phyloP scores from a whole-genome alignment of 2,329 filamentous ascomycete species.

The Xylariomycetidae sp. region DNA sequence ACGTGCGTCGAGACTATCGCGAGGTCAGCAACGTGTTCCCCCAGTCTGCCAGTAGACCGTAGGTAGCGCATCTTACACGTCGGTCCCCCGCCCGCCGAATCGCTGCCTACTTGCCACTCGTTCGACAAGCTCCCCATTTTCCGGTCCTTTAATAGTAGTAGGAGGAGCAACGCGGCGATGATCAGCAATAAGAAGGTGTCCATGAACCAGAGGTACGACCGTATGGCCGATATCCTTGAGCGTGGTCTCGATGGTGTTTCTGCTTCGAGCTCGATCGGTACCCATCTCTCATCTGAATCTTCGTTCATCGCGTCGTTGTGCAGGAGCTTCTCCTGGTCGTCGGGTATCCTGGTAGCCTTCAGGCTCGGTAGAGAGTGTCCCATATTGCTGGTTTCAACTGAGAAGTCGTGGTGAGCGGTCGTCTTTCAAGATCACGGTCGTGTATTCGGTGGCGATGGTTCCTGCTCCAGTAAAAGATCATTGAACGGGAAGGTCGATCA shows the following conservation, averaged over 20 bases:
- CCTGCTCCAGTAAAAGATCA: too few species aligned
- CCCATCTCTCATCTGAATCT: slow-evolving; percentile 27
- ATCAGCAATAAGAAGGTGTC: slow-evolving; percentile 26
- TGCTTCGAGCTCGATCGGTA: slow-evolving; percentile 7
- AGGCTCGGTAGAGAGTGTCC: slow-evolving; percentile 12
- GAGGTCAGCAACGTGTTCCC: background rate
- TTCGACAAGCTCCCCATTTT: slow-evolving; percentile 13
- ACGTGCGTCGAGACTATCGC: slow-evolving; percentile 25
- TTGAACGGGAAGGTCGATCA: too few species aligned
- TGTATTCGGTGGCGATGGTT: too few species aligned
- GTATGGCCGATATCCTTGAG: slow-evolving; percentile 10
- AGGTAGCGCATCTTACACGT: slow-evolving; percentile 21
- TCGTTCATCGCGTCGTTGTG: slow-evolving; percentile 30
- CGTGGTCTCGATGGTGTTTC: slow-evolving; percentile 8
- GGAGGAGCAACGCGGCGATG: slow-evolving; percentile 20
- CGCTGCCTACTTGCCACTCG: slow-evolving; percentile 28
- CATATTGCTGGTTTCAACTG: slow-evolving; percentile 4
- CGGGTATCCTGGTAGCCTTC: slow-evolving; percentile 17
- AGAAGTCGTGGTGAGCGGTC: background rate
- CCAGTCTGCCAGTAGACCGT: background rate
- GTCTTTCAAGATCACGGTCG: background rate
- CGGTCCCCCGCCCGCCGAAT: slow-evolving; percentile 31
- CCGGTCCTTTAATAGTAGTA: slow-evolving; percentile 24
- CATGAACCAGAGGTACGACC: slow-evolving; percentile 26
- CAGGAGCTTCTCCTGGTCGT: slow-evolving; percentile 23